These are phyloP conservation scores for Tetracladium maxilliforme DNA, from an alignment of 2,329 filamentous ascomycete species.

Conservation along the genomic window DNA sequence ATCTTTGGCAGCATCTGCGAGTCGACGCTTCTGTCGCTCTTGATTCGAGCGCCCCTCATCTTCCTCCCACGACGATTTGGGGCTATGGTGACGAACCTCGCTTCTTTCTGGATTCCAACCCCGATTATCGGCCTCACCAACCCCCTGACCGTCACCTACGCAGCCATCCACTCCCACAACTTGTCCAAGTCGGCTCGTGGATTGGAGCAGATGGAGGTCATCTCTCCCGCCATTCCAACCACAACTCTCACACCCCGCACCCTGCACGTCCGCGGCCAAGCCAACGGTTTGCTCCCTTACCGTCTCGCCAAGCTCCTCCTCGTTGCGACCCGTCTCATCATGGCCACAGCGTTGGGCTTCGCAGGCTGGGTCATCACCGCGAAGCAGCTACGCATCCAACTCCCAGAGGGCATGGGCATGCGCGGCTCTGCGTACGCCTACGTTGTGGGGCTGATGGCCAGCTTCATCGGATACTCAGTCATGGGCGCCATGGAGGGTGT, in stretches of 20 bases:
- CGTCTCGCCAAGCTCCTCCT: conserved; percentile 82
- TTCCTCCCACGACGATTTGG: conserved; percentile 60
- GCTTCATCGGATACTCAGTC: conserved; percentile 89
- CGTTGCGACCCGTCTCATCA: conserved; percentile 80
- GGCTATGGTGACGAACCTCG: conserved; percentile 50
- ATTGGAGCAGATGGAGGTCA: conserved; percentile 68
- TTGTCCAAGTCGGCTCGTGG: conserved; percentile 65
- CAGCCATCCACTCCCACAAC: conserved; percentile 81
- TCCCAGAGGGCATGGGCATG: conserved; percentile 32
- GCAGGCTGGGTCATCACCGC: conserved; percentile 95
- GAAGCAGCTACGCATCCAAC: conserved; percentile 52
- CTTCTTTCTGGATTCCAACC: conserved; percentile 70
- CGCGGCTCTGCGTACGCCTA: conserved; percentile 88
- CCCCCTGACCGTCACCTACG: conserved; percentile 81
- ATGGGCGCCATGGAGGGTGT: conserved; percentile 84
- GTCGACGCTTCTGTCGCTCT: conserved; percentile 65
- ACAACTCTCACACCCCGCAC: conserved; percentile 50
- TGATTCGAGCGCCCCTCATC: conserved; percentile 73
- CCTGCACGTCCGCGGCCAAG: conserved; percentile 25
- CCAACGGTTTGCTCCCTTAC: conserved; percentile 61
- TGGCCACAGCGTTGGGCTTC: conserved; percentile 80
- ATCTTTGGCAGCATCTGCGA: conserved; percentile 88
- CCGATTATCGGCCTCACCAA: conserved; percentile 79
- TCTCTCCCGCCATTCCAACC: conserved; percentile 58
- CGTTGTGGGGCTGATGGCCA: conserved; percentile 80